phyloP scores from a whole-genome alignment of 306 rosid species.

The Acacia confusa region DNA sequence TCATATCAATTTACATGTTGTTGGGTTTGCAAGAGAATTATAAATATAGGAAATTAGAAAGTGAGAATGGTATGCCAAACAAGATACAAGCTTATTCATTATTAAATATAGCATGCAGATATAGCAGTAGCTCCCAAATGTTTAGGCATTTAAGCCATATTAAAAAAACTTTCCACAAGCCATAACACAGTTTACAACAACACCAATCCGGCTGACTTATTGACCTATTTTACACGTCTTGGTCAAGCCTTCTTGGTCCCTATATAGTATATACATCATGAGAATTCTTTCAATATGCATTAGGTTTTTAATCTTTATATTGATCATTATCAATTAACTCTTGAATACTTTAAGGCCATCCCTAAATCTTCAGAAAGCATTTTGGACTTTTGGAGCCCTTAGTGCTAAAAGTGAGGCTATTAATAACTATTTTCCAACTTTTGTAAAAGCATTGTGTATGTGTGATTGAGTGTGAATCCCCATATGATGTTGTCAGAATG shows the following conservation, averaged over 20 bases:
- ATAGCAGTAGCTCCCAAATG: not conserved
- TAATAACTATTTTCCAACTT: not conserved
- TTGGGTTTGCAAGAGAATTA: not conserved
- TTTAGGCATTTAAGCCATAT: not conserved
- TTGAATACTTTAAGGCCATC: not conserved
- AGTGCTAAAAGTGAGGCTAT: not conserved
- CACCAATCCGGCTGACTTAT: not conserved
- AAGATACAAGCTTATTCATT: not conserved
- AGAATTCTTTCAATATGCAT: not conserved
- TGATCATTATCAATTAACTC: not conserved
- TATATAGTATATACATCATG: not conserved
- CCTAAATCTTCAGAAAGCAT: not conserved
- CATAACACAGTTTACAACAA: not conserved
- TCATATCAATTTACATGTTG: conserved; percentile 1
- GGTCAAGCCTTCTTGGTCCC: not conserved
- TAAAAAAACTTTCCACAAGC: no score
- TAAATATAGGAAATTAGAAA: not conserved
- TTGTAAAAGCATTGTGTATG: not conserved
- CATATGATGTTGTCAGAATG: not conserved
- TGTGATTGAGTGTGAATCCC: conserved; percentile 1
- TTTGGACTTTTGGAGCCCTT: not conserved
- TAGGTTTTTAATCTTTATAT: not conserved
- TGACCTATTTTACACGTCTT: not conserved
- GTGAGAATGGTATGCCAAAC: not conserved
- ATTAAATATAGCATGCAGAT: no score